These are phyloP conservation scores for Aspergillus latus DNA, from an alignment of 2,329 filamentous ascomycete species.

Conservation along the genomic window DNA sequence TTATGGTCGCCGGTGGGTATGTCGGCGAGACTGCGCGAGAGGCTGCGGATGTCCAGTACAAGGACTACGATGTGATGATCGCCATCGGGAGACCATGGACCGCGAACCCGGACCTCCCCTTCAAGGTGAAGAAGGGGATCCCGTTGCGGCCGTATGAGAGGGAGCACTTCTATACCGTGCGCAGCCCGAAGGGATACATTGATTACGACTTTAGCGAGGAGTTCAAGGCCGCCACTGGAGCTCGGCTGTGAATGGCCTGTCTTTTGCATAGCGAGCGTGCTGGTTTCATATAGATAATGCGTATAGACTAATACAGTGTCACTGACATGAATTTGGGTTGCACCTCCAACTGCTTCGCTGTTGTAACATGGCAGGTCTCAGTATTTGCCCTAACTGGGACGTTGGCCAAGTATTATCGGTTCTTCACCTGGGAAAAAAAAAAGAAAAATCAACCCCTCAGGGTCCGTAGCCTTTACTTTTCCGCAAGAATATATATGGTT, in stretches of 20 bases:
- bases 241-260: conserved; percentile 18
- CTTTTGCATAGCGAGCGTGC: conserved; percentile 2
- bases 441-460: no score
- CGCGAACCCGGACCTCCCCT: conserved; percentile 49
- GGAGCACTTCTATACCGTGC: conserved; percentile 42
- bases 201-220: conserved; percentile 39
- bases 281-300: background rate
- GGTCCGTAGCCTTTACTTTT: no score
- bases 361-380: no score
- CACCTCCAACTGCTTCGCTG: no score
- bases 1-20: conserved; percentile 55
- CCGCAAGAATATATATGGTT: no score
- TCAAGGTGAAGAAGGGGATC: conserved; percentile 41
- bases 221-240: conserved; percentile 26
- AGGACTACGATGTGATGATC: conserved; percentile 33
- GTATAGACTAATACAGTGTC: background rate
- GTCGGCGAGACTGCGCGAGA: conserved; percentile 40
- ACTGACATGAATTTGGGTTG: no score
- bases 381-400: no score
- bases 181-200: conserved; percentile 41
- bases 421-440: no score
- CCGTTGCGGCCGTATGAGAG: conserved; percentile 41
- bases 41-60: conserved; percentile 35
- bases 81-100: conserved; percentile 47
- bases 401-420: no score